Percentiles rank a stretch among this genome's conserved stretches.
Conservation (phyloP, 2,329 filamentous ascomycete species). For the Cadophora luteo-olivacea region DNA sequence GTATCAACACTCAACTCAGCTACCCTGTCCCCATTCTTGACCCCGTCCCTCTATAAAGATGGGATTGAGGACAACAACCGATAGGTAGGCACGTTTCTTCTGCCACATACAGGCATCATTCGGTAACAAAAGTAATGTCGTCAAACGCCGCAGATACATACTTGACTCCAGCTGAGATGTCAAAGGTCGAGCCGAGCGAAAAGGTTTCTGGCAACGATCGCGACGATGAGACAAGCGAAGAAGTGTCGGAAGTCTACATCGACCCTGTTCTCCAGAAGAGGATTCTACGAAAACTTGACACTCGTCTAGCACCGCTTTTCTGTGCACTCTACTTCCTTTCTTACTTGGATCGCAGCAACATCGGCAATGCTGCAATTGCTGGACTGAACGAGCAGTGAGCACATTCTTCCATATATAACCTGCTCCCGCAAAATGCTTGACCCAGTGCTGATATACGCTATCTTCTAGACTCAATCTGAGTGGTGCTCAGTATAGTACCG, state of each 20-base stretch:
- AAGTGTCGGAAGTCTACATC: conserved; percentile 1
- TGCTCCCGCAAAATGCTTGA: neutral
- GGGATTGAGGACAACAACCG: neutral
- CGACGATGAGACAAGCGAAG: conserved; percentile 4
- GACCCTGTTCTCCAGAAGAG: neutral
- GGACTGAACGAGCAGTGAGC: neutral
- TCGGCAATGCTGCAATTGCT: conserved; percentile 1
- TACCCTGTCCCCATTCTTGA: neutral
- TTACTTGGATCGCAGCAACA: conserved; percentile 3
- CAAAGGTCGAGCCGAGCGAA: neutral
- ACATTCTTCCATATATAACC: neutral
- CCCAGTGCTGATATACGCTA: neutral
- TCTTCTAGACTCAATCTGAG: neutral
- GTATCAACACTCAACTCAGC: neutral
- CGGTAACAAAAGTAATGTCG: neutral
- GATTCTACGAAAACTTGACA: neutral
- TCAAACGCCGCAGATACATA: neutral
- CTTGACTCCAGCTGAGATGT: neutral
- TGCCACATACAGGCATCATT: neutral
- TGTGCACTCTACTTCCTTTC: conserved; percentile 6
- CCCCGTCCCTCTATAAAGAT: conserved; percentile 2
- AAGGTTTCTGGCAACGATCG: neutral
- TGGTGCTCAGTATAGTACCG: conserved; percentile 16
- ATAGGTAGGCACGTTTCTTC: neutral
- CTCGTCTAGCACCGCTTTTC: conserved; percentile 2